A percentile compares a stretch with the other conserved stretches of the same genome.
phyloP scores from a whole-genome alignment of 2,329 filamentous ascomycete genomes.

The Sporothrix curviconia region DNA sequence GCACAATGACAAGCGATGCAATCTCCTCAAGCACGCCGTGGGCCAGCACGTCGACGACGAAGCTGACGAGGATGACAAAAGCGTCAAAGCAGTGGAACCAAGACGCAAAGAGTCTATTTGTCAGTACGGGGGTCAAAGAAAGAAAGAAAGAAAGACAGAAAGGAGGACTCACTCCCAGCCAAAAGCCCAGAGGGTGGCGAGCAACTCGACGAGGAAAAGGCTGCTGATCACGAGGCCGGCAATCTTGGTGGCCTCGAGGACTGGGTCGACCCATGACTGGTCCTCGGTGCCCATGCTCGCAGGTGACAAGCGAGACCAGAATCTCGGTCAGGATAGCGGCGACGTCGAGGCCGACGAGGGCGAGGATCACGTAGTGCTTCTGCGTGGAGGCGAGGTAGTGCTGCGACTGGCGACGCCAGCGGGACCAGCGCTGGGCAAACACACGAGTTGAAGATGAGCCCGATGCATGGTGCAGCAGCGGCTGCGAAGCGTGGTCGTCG shows the following conservation, averaged over 20 bases:
- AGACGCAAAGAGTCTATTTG: constrained; percentile 45
- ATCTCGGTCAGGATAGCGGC: constrained; percentile 40
- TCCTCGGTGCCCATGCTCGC: constrained; percentile 36
- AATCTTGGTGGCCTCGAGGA: constrained; percentile 38
- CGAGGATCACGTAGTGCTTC: constrained; percentile 41
- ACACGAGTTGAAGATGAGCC: neutral
- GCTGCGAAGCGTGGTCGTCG: constrained; percentile 3
- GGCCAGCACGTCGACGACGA: constrained; percentile 55
- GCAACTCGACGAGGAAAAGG: constrained; percentile 58
- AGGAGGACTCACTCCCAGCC: constrained; percentile 32
- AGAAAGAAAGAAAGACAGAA: neutral
- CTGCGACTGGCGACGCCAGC: constrained; percentile 16
- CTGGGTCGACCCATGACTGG: constrained; percentile 35
- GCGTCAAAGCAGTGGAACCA: constrained; percentile 61
- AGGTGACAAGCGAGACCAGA: constrained; percentile 42
- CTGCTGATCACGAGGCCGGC: constrained; percentile 54
- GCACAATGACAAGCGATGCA: constrained; percentile 57
- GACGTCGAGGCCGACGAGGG: constrained; percentile 40
- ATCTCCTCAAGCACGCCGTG: constrained; percentile 56
- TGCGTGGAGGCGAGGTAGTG: constrained; percentile 22
- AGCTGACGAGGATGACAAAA: constrained; percentile 53
- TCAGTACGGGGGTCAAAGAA: neutral
- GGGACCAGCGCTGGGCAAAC: neutral
- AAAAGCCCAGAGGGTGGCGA: constrained; percentile 51
- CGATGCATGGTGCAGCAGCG: neutral